A percentile compares a stretch with the other conserved stretches of the same genome.
phyloP scores from a whole-genome alignment of 2,329 filamentous ascomycete species.

The Periconia macrospinosa region DNA sequence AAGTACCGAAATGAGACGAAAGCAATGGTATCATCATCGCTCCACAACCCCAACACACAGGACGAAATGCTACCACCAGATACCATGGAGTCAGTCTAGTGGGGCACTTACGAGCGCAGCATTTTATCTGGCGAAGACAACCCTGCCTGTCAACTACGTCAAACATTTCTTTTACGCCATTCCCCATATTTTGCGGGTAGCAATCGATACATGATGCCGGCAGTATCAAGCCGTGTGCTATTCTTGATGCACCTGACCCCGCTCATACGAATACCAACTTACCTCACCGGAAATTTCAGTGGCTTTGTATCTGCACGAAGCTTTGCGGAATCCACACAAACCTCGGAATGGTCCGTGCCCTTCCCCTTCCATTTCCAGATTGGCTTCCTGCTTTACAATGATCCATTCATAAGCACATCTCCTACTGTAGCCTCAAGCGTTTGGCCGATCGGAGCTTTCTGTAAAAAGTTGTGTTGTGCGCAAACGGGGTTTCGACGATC shows the following conservation, averaged over 20 bases:
- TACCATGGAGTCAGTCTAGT: conserved; percentile 27
- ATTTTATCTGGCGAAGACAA: not conserved
- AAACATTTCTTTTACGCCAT: conserved; percentile 4
- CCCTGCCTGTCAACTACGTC: not conserved
- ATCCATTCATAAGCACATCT: not conserved
- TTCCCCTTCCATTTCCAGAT: conserved; percentile 24
- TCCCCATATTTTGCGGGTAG: conserved; percentile 2
- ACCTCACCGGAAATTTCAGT: conserved; percentile 25
- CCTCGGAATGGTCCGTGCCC: conserved; percentile 22
- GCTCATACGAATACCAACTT: not conserved
- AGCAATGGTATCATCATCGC: not conserved
- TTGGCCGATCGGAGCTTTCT: not conserved
- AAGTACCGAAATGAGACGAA: not conserved
- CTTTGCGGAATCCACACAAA: conserved; percentile 19
- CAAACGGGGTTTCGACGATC: not conserved
- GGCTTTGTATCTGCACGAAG: conserved; percentile 17
- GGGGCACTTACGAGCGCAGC: too few relatives aligned
- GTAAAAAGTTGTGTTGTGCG: not conserved
- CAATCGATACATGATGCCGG: conserved; percentile 8
- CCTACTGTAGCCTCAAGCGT: not conserved
- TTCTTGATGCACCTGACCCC: not conserved
- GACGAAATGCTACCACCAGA: conserved; percentile 35
- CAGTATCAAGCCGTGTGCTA: not conserved
- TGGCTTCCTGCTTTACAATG: conserved; percentile 2
- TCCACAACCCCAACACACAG: not conserved